These are phyloP conservation scores for Tirmania nivea DNA, from an alignment of 495 filamentous ascomycete genomes.

Conservation along the genomic window DNA sequence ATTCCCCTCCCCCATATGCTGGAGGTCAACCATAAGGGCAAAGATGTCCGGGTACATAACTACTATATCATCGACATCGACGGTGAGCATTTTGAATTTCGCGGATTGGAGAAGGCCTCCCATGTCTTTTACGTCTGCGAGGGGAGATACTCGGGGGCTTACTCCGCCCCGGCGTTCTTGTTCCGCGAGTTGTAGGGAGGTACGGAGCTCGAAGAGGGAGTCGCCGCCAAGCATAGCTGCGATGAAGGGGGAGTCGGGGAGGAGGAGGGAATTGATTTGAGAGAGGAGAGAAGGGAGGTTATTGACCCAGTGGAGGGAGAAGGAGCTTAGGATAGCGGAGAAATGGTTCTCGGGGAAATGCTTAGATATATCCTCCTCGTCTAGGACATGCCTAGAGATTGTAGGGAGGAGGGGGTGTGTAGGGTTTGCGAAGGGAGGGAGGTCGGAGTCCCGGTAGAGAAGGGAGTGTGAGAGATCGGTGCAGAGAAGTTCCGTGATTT, in stretches of 20 bases:
- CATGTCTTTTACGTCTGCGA: slow-evolving; percentile 82
- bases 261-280: slow-evolving; percentile 62
- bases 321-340: slow-evolving; percentile 67
- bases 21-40: slow-evolving; percentile 76
- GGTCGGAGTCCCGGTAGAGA: slow-evolving; percentile 59
- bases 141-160: slow-evolving; percentile 60
- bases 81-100: slow-evolving; percentile 86
- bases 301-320: slow-evolving; percentile 95
- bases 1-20: slow-evolving; percentile 85
- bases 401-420: slow-evolving; percentile 22
- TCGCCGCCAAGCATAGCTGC: slow-evolving; percentile 94
- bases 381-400: slow-evolving; percentile 36
- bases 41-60: slow-evolving; percentile 89
- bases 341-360: slow-evolving; percentile 61
- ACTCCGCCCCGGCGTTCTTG: slow-evolving; percentile 73
- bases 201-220: slow-evolving; percentile 80
- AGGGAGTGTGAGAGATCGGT: slow-evolving; percentile 59
- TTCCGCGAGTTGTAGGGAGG: slow-evolving; percentile 81
- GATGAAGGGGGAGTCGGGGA: slow-evolving; percentile 80
- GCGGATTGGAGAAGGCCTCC: slow-evolving; percentile 69
- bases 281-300: slow-evolving; percentile 65
- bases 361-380: slow-evolving; percentile 42
- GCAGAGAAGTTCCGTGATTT: slow-evolving; percentile 49
- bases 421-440: slow-evolving; percentile 54
- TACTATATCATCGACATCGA: slow-evolving; percentile 92